Evolutionary conservation across 345 rosid species (phyloP).

Genomic region (Geranium rotundifolium): DNA sequence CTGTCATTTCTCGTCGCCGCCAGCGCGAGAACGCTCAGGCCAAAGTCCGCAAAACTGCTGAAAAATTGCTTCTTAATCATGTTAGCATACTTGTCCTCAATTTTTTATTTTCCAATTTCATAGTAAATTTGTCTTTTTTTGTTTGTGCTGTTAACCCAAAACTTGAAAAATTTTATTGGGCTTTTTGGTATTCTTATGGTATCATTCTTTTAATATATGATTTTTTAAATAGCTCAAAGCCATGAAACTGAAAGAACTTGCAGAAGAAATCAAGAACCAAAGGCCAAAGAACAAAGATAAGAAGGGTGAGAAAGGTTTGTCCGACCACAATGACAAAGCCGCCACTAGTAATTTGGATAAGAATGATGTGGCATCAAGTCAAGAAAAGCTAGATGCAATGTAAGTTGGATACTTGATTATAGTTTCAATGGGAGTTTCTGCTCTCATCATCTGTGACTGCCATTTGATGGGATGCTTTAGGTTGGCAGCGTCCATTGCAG

Average conservation of each 20-base stretch:
- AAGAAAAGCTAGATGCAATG: slow-evolving; percentile 58
- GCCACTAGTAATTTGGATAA: slow-evolving; percentile 12
- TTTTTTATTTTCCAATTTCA: no score
- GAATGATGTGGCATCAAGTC: slow-evolving; percentile 20
- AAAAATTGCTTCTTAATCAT: slow-evolving; percentile 80
- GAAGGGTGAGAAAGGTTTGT: slow-evolving; percentile 31
- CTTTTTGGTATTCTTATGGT: no score
- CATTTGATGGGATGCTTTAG: slow-evolving; percentile 29
- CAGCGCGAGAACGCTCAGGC: slow-evolving; percentile 92
- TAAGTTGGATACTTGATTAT: slow-evolving; percentile 22
- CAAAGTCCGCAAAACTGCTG: slow-evolving; percentile 84
- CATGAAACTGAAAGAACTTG: slow-evolving; percentile 71
- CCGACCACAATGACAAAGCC: not conserved
- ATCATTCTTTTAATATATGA: no score
- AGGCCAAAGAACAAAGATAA: slow-evolving; percentile 25
- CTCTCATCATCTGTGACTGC: slow-evolving; percentile 9
- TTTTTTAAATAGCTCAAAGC: slow-evolving; percentile 42
- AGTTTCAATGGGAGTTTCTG: not conserved
- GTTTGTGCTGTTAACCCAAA: no score
- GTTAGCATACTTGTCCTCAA: slow-evolving; percentile 15
- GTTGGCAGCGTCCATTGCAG: slow-evolving; percentile 54
- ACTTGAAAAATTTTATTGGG: no score
- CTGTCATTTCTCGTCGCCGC: slow-evolving; percentile 81
- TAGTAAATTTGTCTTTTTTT: no score
- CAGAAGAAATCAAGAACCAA: slow-evolving; percentile 54